Evolutionary conservation across 2,329 filamentous ascomycete genomes (phyloP), one percentile per base, ranked within the genome.

Genomic region (Pezicula neosporulosa): DNA sequence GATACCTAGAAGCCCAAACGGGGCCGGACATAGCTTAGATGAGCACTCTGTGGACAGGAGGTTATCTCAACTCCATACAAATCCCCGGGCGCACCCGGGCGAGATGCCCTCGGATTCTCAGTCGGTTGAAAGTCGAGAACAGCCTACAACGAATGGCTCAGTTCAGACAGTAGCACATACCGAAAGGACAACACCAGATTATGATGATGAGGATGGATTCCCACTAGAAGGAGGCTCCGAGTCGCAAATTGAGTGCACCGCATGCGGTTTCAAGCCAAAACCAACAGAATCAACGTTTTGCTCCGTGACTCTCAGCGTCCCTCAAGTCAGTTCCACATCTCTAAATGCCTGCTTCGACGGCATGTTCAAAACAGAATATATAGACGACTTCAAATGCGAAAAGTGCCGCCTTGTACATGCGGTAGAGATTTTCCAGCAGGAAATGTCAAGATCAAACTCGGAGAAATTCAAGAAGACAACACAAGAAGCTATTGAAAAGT

Each of bases 361-460:
- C 38, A 86, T 97, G 70, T 86, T 99, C 60, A 96, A 96, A 71
- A 90, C 90, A 0, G 94, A 99, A 69, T 87, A 91, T 66, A 97
- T 99, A 58, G 93, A 97, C 56, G 94, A 96, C 67, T 99, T 95
- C 76, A 92, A 89, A 60, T 99, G 94, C 72, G 94, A 97, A 63
- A 89, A 85, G 70, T 99, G 94, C 66, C 84, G 91, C 19, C 77
- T 99, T n/a, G 71, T 89, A 41, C 88, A 96, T 67, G 91, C 91
- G 4, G 72, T 89, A 48, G 75, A 83, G 28, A 70, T 78, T 47
- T 81, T 90, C 56, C 74, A 82, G 55, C 45, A 60, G 43, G 83
- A 90, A 56, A 66, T 86, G 33, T 69, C 73, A 33, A 79, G 73
- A 50, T 76, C 80, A 3, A 76, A 68, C 19, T 80, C 81, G 0